These are phyloP conservation scores for Mycena pura DNA, from an alignment of 768 basidiomycete genomes.

Conservation along the genomic window DNA sequence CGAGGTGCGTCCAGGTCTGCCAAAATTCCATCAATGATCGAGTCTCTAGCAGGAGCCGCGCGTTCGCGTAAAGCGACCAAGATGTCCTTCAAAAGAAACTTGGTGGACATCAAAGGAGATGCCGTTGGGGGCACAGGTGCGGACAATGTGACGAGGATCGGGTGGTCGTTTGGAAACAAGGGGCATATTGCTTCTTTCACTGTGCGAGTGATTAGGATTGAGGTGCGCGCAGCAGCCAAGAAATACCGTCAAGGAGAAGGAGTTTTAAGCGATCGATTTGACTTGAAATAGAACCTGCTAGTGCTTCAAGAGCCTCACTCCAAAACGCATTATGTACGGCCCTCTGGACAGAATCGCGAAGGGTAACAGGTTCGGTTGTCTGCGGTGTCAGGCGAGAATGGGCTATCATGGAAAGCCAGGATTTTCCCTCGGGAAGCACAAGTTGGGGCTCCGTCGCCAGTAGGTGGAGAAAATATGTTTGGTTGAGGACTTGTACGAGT, in stretches of 20 bases:
- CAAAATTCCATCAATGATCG: conserved; percentile 54
- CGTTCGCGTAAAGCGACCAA: conserved; percentile 59
- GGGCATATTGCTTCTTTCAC: conserved; percentile 48
- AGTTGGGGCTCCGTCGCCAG: conserved; percentile 66
- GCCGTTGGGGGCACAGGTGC: conserved; percentile 72
- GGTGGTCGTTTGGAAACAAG: conserved; percentile 64
- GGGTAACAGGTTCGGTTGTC: conserved; percentile 7
- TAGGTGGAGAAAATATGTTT: conserved; percentile 70
- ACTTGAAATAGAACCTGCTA: conserved; percentile 60
- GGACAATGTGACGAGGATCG: conserved; percentile 56
- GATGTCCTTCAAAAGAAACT: conserved; percentile 61
- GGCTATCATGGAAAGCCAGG: conserved; percentile 67
- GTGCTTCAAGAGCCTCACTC: conserved; percentile 66
- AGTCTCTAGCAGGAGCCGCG: conserved; percentile 72
- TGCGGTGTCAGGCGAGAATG: conserved; percentile 34
- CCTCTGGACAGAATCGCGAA: conserved; percentile 51
- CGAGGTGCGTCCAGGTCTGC: conserved; percentile 37
- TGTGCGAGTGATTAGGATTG: conserved; percentile 61
- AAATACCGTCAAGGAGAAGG: conserved; percentile 18
- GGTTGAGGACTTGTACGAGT: conserved; percentile 60
- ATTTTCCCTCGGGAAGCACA: conserved; percentile 76
- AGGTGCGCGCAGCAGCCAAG: conserved; percentile 15
- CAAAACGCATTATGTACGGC: conserved; percentile 75
- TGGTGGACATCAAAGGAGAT: conserved; percentile 65
- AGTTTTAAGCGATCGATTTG: conserved; percentile 65